Conservation (phyloP, 2,329 filamentous ascomycete species). For the Ophiobolus disseminans region DNA sequence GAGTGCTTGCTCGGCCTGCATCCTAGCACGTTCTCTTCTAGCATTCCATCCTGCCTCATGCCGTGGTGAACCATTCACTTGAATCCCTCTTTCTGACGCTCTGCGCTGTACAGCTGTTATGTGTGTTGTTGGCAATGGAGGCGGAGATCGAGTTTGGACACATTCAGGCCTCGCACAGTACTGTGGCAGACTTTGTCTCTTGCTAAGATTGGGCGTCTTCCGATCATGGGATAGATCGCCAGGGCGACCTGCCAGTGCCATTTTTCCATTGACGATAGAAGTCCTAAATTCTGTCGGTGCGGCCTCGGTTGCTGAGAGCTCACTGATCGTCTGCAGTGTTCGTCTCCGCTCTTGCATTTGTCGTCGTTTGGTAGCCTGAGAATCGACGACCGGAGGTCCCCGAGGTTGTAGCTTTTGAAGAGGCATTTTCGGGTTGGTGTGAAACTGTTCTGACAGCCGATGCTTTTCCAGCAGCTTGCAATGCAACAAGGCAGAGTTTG, state of each 20-base stretch:
- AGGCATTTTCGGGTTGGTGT: constrained; percentile 18
- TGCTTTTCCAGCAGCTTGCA: neutral
- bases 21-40: constrained; percentile 23
- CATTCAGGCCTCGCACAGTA: constrained; percentile 7
- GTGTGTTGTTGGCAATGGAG: constrained; percentile 8
- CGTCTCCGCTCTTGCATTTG: constrained; percentile 29
- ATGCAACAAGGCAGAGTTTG: neutral
- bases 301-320: constrained; percentile 26
- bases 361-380: constrained; percentile 6
- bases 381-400: constrained; percentile 7
- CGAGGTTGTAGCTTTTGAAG: constrained; percentile 24
- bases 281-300: constrained; percentile 16
- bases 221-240: neutral
- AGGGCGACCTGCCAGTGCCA: neutral
- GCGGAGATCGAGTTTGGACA: constrained; percentile 2
- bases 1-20: constrained; percentile 23
- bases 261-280: constrained; percentile 7
- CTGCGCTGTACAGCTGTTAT: constrained; percentile 8
- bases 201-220: constrained; percentile 10
- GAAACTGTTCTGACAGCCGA: neutral
- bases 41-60: constrained; percentile 27
- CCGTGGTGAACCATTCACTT: neutral
- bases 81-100: neutral
- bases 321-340: constrained; percentile 40
- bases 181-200: constrained; percentile 27